These are phyloP conservation scores for Papiliotrema nemorosa DNA, from an alignment of 1,284 basidiomycete genomes.

Conservation along the genomic window DNA sequence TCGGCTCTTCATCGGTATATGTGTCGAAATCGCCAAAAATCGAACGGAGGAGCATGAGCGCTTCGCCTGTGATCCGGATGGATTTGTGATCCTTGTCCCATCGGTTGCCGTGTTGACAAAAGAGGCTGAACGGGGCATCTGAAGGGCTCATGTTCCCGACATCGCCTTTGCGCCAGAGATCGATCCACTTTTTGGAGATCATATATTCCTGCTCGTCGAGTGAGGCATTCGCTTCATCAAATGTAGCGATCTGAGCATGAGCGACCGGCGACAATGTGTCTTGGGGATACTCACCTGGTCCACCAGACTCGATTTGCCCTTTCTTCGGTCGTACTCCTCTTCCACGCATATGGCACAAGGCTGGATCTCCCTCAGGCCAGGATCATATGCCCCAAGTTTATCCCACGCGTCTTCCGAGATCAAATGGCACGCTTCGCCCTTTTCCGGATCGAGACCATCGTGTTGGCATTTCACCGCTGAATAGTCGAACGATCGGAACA, in stretches of 20 bases:
- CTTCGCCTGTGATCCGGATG: slow-evolving; percentile 12
- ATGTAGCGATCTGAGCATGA: slow-evolving; percentile 13
- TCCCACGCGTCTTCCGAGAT: slow-evolving; percentile 30
- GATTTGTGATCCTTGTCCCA: slow-evolving; percentile 3
- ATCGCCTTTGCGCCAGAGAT: slow-evolving; percentile 20
- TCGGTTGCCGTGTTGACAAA: slow-evolving; percentile 33
- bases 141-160: slow-evolving; percentile 14
- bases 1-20: slow-evolving; percentile 5
- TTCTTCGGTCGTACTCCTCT: slow-evolving; percentile 6
- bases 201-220: slow-evolving; percentile 12
- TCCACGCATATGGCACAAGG: slow-evolving; percentile 32
- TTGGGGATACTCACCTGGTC: neutral
- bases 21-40: slow-evolving; percentile 28
- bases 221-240: slow-evolving; percentile 20
- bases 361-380: slow-evolving; percentile 14
- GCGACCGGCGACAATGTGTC: neutral
- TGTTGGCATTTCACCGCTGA: slow-evolving; percentile 23
- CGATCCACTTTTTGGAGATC: slow-evolving; percentile 27
- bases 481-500: slow-evolving; percentile 19
- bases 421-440: slow-evolving; percentile 11
- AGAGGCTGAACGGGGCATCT: slow-evolving; percentile 19
- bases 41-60: slow-evolving; percentile 23
- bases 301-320: neutral
- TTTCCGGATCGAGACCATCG: slow-evolving; percentile 23
- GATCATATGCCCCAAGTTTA: slow-evolving; percentile 9